Evolutionary conservation across 2,329 filamentous ascomycete species (phyloP).

Genomic region (Dothistroma septosporum): DNA sequence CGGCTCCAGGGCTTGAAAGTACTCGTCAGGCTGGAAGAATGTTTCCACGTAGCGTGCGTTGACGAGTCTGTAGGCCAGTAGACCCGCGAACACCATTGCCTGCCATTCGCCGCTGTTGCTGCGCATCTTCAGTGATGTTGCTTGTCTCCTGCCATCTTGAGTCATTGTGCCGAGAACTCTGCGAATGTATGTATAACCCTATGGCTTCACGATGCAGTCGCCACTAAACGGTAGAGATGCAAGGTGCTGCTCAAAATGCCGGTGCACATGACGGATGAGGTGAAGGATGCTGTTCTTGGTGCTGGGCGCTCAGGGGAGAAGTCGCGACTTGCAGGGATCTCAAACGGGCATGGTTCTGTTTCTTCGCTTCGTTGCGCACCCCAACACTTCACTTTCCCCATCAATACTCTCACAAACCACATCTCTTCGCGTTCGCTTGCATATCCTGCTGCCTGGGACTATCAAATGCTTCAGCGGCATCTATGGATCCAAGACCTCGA

Average conservation of each 20-base stretch:
- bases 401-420: neutral
- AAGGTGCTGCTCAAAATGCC: neutral
- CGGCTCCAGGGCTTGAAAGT: constrained; percentile 91
- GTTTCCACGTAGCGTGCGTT: constrained; percentile 77
- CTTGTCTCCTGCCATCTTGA: neutral
- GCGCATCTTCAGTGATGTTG: neutral
- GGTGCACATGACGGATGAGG: neutral
- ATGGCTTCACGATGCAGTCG: neutral
- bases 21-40: constrained; percentile 98
- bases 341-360: neutral
- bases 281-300: neutral
- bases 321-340: neutral
- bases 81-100: constrained; percentile 22
- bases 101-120: neutral
- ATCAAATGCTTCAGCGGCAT: neutral
- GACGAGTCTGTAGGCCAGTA: constrained; percentile 68
- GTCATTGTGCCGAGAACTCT: neutral
- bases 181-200: neutral
- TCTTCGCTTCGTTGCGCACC: neutral
- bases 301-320: no score
- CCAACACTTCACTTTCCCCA: neutral
- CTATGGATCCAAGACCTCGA: neutral
- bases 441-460: neutral
- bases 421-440: neutral
- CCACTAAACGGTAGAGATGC: neutral